These are phyloP conservation scores for Fusarium sp. DNA, from an alignment of 2,329 filamentous ascomycete species.

Conservation along the genomic window DNA sequence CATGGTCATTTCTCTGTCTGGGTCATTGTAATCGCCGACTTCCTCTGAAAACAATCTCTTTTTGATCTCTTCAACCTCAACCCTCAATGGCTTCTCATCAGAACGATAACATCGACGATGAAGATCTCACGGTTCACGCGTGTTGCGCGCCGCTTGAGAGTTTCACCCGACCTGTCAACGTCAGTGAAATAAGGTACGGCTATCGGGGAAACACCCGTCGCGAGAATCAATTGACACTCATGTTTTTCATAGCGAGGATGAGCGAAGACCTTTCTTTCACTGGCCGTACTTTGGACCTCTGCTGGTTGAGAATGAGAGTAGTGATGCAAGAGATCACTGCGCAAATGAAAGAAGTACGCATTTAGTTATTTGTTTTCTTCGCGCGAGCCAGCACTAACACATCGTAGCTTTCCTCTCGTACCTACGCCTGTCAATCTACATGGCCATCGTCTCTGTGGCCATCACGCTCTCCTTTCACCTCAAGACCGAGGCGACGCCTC, in stretches of 20 bases:
- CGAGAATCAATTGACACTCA: neutral
- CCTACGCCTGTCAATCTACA: slow-evolving; percentile 86
- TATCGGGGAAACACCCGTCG: neutral
- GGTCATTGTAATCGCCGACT: neutral
- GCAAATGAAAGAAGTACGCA: slow-evolving; percentile 75
- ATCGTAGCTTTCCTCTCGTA: slow-evolving; percentile 80
- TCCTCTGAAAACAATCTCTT: neutral
- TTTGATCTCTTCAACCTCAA: neutral
- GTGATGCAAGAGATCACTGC: slow-evolving; percentile 79
- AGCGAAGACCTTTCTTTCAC: slow-evolving; percentile 22
- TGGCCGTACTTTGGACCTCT: slow-evolving; percentile 70
- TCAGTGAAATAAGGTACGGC: slow-evolving; percentile 52
- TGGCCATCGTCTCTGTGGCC: slow-evolving; percentile 86
- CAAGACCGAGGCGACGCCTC: slow-evolving; percentile 70
- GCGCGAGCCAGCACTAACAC: neutral
- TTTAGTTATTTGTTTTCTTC: neutral
- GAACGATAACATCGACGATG: slow-evolving; percentile 41
- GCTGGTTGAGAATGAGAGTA: slow-evolving; percentile 76
- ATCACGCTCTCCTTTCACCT: slow-evolving; percentile 95
- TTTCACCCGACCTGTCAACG: slow-evolving; percentile 55
- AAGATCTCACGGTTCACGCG: slow-evolving; percentile 46
- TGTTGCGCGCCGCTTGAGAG: slow-evolving; percentile 53
- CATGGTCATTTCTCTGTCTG: neutral
- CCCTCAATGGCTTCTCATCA: slow-evolving; percentile 26
- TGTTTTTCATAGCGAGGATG: neutral